Conservation (phyloP, 148 eudicot genomes). For the Chenopodium suecicum region DNA sequence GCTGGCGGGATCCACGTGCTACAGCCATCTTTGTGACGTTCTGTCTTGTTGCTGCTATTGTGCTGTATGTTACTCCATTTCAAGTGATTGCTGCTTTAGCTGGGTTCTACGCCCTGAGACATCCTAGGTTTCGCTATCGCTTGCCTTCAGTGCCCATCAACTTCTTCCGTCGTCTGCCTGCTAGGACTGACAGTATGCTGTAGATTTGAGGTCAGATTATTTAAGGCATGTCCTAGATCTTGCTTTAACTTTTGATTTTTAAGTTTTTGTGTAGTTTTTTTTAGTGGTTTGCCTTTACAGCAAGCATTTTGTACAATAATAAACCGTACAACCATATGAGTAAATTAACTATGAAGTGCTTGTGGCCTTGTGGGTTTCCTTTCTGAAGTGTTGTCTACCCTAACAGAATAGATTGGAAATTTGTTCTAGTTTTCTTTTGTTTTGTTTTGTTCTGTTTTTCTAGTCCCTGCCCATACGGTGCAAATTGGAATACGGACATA, state of each 20-base stretch:
- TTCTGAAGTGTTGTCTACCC: too few relatives aligned
- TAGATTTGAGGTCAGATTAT: constrained; percentile 34
- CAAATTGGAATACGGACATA: too few relatives aligned
- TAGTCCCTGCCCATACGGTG: too few relatives aligned
- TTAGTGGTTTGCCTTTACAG: neutral
- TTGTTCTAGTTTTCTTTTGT: too few relatives aligned
- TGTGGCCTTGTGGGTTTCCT: too few relatives aligned
- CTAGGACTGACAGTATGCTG: constrained; percentile 89
- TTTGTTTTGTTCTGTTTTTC: too few relatives aligned
- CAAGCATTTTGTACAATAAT: neutral
- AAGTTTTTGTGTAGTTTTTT: constrained; percentile 6
- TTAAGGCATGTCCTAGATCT: constrained; percentile 3
- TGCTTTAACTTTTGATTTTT: neutral
- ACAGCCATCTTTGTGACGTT: constrained; percentile 74
- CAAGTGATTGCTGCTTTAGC: constrained; percentile 71
- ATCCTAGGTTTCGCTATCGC: constrained; percentile 82
- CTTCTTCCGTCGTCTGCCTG: constrained; percentile 92
- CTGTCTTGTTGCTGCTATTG: constrained; percentile 71
- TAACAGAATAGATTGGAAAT: too few relatives aligned
- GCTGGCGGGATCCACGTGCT: constrained; percentile 99
- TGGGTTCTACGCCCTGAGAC: constrained; percentile 83
- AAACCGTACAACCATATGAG: neutral
- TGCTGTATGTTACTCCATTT: constrained; percentile 82
- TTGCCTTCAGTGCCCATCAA: constrained; percentile 79
- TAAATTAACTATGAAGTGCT: neutral